Base-by-base conservation (phyloP, 495 filamentous ascomycete genomes). In the Aspergillus diversus region DNA sequence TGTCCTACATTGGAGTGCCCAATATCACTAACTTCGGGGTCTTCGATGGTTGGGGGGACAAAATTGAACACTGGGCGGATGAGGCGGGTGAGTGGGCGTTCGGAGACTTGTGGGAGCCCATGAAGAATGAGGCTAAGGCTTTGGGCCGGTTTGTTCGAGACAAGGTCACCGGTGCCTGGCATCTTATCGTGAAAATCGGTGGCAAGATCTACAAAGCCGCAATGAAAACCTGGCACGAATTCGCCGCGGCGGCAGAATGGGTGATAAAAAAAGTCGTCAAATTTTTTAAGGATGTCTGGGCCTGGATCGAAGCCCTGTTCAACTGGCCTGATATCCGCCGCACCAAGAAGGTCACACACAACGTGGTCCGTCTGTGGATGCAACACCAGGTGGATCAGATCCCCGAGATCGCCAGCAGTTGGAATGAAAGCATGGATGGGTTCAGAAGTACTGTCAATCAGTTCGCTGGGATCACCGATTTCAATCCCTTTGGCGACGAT, bases 321-420 rank as follows among this genome's bases (percentile, higher is more conserved):
- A 16, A 55, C 8, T 65, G 63, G 63, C 52, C 16, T 16, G 63
- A 65, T 27, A 60, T 65, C 11, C 33, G 43, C 4, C 48, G 63
- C 0, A 65, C 63, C 39, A 60, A 65, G 51, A 7, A 56, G 37
- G 63, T 60, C 2, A 47, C 56, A 13, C n/a, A 56, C 12, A 65
- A 60, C 46, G 7, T 65, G 8, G n/a, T 33, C 16, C 49, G 51
- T 34, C 17, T 52, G 4, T 63, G 31, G 15, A 8, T 63, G 17
- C 43, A 53, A 15, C 32, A 57, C 55, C 43, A 52, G 61, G 61
- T 58, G 7, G 9, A 51, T 11, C 5, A 15, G 7, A 63, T 63
- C 16, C 43, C 27, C 32, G 34, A 5, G 55, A 33, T 1, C 21
- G 31, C 8, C 5, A 4, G 33, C 21, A 33, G 0, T 33, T 58